Conservation (phyloP, 2,329 filamentous ascomycete genomes). For the Seiridium unicorne region DNA sequence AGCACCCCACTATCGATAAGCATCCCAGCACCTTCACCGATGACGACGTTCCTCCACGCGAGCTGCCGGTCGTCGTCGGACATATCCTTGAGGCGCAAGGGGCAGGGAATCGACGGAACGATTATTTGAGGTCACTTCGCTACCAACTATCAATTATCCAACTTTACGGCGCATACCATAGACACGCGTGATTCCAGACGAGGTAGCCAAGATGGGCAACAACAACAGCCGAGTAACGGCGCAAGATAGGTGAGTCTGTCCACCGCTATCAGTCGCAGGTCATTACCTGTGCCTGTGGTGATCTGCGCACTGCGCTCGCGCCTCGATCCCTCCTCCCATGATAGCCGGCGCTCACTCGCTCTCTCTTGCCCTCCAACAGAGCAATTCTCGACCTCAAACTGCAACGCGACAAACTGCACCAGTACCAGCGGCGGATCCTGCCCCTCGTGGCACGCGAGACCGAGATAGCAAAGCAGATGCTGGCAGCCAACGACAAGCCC, state of each 20-base stretch:
- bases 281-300: too few species aligned
- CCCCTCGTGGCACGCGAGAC: conserved; percentile 85
- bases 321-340: neutral
- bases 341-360: neutral
- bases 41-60: neutral
- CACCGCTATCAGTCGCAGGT: too few species aligned
- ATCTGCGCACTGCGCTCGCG: too few species aligned
- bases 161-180: too few species aligned
- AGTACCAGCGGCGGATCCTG: conserved; percentile 89
- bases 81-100: too few species aligned
- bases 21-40: neutral
- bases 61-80: too few species aligned
- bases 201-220: conserved; percentile 45
- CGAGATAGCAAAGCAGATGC: conserved; percentile 78
- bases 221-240: conserved; percentile 57
- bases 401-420: conserved; percentile 94
- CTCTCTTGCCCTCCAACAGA: conserved; percentile 44
- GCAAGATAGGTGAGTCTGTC: conserved; percentile 87
- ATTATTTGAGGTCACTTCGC: too few species aligned
- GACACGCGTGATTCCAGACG: too few species aligned
- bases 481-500: conserved; percentile 75
- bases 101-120: too few species aligned
- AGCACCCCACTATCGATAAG: conserved; percentile 7
- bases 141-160: too few species aligned
- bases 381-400: conserved; percentile 97